Evolutionary conservation across 768 basidiomycete species (phyloP).

Genomic region (Suillus cothurnatus): DNA sequence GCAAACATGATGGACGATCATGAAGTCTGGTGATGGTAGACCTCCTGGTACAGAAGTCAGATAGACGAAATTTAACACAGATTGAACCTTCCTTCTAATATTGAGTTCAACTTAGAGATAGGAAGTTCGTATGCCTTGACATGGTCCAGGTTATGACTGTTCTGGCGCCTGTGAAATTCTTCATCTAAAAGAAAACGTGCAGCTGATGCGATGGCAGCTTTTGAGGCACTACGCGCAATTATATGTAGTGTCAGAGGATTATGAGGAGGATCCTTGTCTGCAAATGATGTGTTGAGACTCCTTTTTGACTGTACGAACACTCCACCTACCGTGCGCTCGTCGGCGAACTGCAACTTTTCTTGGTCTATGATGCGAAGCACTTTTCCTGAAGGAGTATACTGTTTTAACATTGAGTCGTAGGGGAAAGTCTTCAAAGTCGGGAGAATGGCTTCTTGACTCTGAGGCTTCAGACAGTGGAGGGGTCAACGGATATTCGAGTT

Average conservation of each 20-base stretch:
- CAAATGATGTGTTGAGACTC: background rate
- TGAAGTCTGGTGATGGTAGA: slow-evolving; percentile 71
- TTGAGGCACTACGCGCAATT: slow-evolving; percentile 60
- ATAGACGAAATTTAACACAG: slow-evolving; percentile 5
- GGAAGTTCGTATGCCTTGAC: slow-evolving; percentile 37
- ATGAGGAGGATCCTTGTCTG: slow-evolving; percentile 14
- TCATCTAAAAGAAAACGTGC: slow-evolving; percentile 47
- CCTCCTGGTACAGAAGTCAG: slow-evolving; percentile 32
- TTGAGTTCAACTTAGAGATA: slow-evolving; percentile 45
- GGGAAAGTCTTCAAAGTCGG: slow-evolving; percentile 32
- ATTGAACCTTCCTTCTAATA: slow-evolving; percentile 58
- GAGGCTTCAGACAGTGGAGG: slow-evolving; percentile 79
- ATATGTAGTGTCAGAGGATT: slow-evolving; percentile 52
- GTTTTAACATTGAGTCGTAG: slow-evolving; percentile 23
- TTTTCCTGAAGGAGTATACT: slow-evolving; percentile 11
- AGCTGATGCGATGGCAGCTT: slow-evolving; percentile 61
- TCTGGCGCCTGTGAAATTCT: slow-evolving; percentile 11
- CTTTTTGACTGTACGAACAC: background rate
- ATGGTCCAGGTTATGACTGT: slow-evolving; percentile 1
- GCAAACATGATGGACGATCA: slow-evolving; percentile 68
- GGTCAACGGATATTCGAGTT: slow-evolving; percentile 70
- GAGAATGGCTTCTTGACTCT: slow-evolving; percentile 64
- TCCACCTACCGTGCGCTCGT: slow-evolving; percentile 25
- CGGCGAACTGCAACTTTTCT: slow-evolving; percentile 30
- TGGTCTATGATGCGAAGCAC: slow-evolving; percentile 18